Evolutionary conservation across 257 asterid species (phyloP).

Genomic region (Hygrophila difformis): DNA sequence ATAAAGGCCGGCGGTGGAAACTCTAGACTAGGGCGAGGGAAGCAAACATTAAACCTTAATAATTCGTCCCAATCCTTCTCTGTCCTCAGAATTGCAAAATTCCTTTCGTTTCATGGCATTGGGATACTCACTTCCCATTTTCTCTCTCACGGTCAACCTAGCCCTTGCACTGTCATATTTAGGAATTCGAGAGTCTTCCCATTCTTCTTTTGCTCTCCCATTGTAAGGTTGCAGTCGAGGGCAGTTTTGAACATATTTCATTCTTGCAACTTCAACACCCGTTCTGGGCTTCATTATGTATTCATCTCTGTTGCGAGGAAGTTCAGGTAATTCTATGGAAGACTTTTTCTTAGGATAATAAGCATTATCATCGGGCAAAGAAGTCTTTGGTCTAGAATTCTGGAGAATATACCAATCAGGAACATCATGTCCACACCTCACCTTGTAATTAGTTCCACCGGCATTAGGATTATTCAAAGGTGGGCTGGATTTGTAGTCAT

Average conservation of each 20-base stretch:
- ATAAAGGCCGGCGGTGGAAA: neutral
- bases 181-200: conserved; percentile 16
- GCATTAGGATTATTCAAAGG: conserved; percentile 26
- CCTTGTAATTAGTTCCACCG: conserved; percentile 26
- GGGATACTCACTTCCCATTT: conserved; percentile 22
- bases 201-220: conserved; percentile 21
- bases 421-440: conserved; percentile 23
- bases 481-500: conserved; percentile 24
- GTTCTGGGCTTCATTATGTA: conserved; percentile 25
- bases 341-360: conserved; percentile 22
- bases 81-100: conserved; percentile 20
- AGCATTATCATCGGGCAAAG: conserved; percentile 19
- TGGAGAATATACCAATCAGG: conserved; percentile 25
- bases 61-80: conserved; percentile 18
- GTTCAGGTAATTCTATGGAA: conserved; percentile 28
- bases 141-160: conserved; percentile 20
- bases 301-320: conserved; percentile 23
- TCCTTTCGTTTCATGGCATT: conserved; percentile 19
- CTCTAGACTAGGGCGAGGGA: neutral
- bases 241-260: conserved; percentile 23
- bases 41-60: conserved; percentile 26
- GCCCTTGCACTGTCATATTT: conserved; percentile 16
- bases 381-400: conserved; percentile 20
- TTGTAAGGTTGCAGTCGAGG: conserved; percentile 19
- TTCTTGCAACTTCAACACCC: conserved; percentile 27